Evolutionary conservation across 768 basidiomycete species (phyloP).

Genomic region (Russula brevipes): DNA sequence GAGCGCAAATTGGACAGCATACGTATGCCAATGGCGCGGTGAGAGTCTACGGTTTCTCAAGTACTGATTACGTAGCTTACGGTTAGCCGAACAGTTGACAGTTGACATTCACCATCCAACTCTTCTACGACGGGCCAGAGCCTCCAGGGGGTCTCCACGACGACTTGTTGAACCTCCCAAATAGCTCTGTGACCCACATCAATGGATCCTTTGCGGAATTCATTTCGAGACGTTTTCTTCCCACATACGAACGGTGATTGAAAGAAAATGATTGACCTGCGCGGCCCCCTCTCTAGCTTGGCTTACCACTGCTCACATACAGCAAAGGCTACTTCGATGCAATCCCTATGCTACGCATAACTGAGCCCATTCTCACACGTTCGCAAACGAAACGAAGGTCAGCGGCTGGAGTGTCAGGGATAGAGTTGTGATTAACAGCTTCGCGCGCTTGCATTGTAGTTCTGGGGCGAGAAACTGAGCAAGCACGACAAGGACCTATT

Average conservation of each 20-base stretch:
- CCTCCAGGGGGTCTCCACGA: constrained; percentile 6
- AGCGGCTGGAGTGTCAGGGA: neutral
- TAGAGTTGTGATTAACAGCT: neutral
- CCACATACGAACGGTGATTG: neutral
- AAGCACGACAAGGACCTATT: neutral
- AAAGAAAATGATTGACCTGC: too few species aligned
- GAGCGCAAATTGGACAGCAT: neutral
- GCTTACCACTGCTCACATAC: neutral
- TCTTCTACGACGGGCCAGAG: constrained; percentile 15
- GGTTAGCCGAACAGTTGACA: neutral
- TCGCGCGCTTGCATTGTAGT: neutral
- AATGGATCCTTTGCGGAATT: neutral
- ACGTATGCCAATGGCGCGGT: neutral
- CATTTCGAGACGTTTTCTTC: neutral
- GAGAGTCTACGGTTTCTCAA: neutral
- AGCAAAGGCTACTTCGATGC: neutral
- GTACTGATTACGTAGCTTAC: neutral
- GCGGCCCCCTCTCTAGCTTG: too few species aligned
- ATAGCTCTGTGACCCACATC: neutral
- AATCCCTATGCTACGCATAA: neutral
- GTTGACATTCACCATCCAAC: neutral
- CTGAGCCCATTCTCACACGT: constrained; percentile 1
- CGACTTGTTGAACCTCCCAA: constrained; percentile 3
- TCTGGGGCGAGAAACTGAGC: constrained; percentile 1
- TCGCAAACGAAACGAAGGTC: constrained; percentile 11